Percentiles rank a stretch among this genome's conserved stretches.
Conservation (phyloP, 1,284 basidiomycete genomes). For the Cystobasidium sp. region DNA sequence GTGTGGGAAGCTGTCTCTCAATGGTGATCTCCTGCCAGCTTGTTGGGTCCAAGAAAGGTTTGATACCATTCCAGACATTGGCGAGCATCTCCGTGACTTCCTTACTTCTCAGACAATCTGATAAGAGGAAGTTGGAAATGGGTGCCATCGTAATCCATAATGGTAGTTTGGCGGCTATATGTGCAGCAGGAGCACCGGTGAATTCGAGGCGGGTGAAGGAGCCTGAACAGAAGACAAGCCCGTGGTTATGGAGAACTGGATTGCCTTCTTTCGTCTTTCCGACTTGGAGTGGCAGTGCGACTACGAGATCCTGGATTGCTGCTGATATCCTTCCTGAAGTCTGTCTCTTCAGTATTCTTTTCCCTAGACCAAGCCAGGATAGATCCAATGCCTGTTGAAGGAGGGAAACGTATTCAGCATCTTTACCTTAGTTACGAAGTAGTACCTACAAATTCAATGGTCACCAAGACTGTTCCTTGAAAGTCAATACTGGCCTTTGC, state of each 20-base stretch:
- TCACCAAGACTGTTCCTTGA: slow-evolving; percentile 1
- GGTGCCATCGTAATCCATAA: slow-evolving; percentile 30
- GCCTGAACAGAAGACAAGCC: slow-evolving; percentile 21
- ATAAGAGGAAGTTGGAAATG: slow-evolving; percentile 38
- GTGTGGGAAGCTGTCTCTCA: slow-evolving; percentile 3
- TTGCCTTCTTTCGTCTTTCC: slow-evolving; percentile 24
- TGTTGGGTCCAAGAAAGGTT: slow-evolving; percentile 11
- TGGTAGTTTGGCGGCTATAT: slow-evolving; percentile 28
- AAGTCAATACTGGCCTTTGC: slow-evolving; percentile 22
- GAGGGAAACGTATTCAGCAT: not conserved
- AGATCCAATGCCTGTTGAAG: slow-evolving; percentile 10
- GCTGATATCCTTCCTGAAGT: slow-evolving; percentile 19
- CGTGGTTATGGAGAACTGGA: slow-evolving; percentile 17
- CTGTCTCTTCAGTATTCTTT: slow-evolving; percentile 5
- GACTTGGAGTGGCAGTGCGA: slow-evolving; percentile 15
- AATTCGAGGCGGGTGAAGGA: slow-evolving; percentile 25
- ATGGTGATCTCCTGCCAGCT: slow-evolving; percentile 19
- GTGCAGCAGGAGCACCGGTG: slow-evolving; percentile 9
- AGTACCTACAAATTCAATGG: slow-evolving; percentile 30
- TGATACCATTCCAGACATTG: slow-evolving; percentile 10
- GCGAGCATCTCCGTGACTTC: slow-evolving; percentile 12
- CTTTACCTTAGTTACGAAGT: not conserved
- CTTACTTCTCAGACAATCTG: slow-evolving; percentile 26
- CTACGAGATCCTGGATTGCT: slow-evolving; percentile 11
- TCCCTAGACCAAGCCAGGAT: slow-evolving; percentile 12